Percentiles rank a stretch among this genome's conserved stretches.
Evolutionary conservation across 1,284 basidiomycete species (phyloP).

Genomic region (Inonotus hispidus): DNA sequence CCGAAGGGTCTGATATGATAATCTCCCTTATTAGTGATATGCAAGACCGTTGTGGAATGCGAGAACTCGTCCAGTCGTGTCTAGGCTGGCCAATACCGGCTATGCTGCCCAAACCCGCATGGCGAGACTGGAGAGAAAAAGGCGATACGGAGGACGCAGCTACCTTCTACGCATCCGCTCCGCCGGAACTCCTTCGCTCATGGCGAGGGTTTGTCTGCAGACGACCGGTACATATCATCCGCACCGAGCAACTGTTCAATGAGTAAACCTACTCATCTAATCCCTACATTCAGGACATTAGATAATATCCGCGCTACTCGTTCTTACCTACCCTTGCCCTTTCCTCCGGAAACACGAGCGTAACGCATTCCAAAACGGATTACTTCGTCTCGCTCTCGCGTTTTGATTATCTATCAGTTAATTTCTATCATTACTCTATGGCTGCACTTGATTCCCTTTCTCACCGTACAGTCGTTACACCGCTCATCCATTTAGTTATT

Average conservation of each 20-base stretch:
- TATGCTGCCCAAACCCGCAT: slow-evolving; percentile 42
- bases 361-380: neutral
- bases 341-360: too few species aligned
- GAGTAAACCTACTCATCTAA: neutral
- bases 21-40: slow-evolving; percentile 50
- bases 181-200: slow-evolving; percentile 37
- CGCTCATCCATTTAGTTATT: neutral
- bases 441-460: neutral
- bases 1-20: neutral
- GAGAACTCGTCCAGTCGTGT: slow-evolving; percentile 39
- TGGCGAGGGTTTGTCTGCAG: slow-evolving; percentile 40
- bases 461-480: too few species aligned
- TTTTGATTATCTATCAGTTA: neutral
- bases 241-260: neutral
- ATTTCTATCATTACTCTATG: neutral
- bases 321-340: too few species aligned
- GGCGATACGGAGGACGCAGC: slow-evolving; percentile 22
- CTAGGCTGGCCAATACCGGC: slow-evolving; percentile 50
- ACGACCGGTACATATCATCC: slow-evolving; percentile 25
- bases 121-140: slow-evolving; percentile 46
- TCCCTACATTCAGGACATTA: neutral
- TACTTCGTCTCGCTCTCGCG: too few species aligned
- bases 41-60: slow-evolving; percentile 63
- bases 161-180: slow-evolving; percentile 18
- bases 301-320: neutral